phyloP scores from a whole-genome alignment of 768 basidiomycete genomes.

The Russula vinacea region DNA sequence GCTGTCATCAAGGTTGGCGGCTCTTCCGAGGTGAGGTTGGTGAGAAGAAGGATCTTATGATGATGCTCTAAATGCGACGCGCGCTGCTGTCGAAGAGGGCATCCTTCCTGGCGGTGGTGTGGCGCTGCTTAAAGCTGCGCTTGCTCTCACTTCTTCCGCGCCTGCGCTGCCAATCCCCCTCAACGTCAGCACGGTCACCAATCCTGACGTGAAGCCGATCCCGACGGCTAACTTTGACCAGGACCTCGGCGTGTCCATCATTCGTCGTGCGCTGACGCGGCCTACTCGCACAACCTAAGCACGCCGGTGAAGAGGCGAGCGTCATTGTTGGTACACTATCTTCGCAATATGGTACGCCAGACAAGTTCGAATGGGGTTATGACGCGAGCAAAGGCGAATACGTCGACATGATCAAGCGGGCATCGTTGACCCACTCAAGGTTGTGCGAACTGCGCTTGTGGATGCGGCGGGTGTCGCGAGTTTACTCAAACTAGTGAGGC shows the following conservation, averaged over 20 bases:
- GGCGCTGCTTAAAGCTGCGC: constrained; percentile 82
- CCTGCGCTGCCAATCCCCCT: constrained; percentile 30
- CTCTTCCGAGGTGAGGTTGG: constrained; percentile 88
- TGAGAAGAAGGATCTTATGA: constrained; percentile 99
- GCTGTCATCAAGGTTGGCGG: constrained; percentile 99
- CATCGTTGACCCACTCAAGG: constrained; percentile 95
- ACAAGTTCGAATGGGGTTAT: constrained; percentile 86
- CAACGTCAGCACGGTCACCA: constrained; percentile 37
- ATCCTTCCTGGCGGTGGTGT: constrained; percentile 97
- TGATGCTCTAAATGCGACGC: constrained; percentile 95
- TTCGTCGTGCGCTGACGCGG: constrained; percentile 77
- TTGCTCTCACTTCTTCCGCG: constrained; percentile 55
- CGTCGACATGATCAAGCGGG: constrained; percentile 92
- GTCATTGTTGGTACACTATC: constrained; percentile 91
- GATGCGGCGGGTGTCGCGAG: constrained; percentile 94
- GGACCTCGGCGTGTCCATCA: constrained; percentile 90
- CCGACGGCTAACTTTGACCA: constrained; percentile 93
- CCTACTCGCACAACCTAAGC: constrained; percentile 81
- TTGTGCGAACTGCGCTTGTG: constrained; percentile 87
- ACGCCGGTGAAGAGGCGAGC: constrained; percentile 91
- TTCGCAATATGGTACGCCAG: constrained; percentile 59
- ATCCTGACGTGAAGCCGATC: constrained; percentile 63
- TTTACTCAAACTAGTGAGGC: constrained; percentile 88
- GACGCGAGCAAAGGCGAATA: constrained; percentile 91
- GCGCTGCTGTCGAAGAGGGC: constrained; percentile 97